Evolutionary conservation across 2,329 filamentous ascomycete genomes (phyloP), one percentile per base, ranked within the genome.

Genomic region (Calonectria naviculata): DNA sequence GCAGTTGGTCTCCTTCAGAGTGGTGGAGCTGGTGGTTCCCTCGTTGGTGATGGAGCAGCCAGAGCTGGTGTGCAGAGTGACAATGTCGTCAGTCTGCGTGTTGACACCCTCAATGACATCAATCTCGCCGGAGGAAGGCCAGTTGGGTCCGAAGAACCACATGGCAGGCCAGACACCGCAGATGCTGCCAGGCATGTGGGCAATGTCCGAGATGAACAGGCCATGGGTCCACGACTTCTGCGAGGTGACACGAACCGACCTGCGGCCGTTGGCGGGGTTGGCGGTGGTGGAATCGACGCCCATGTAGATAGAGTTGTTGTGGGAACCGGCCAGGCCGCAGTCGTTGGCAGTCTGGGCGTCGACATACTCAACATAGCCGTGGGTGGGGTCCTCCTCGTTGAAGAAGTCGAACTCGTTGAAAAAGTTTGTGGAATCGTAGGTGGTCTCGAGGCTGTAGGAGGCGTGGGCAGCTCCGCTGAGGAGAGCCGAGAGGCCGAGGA

Each of bases 41-140:
- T 81, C 80, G 78, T 86, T 87, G 74, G 80, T 79, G 78, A 94
- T 88, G 29, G 81, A 82, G 84, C 93, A 95, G 56, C 89, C 89
- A 4, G 85, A 74, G 12, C 83, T 82, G 1, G 93, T 94, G 85
- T 94, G 92, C 19, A 97, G 87, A 38, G 93, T 92, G 83, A 95
- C 86, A 54, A 87, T 82, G 81, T 93, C 90, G 70, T 86, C 83
- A 3, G 84, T 80, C 72, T 91, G 88, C 26, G 86, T 84, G 84
- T 94, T 94, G 75, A 95, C 92, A 42, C 93, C 93, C 84, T 95
- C 94, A 76, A 95, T 90, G 77, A 95, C 93, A 81, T 96, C 94
- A 77, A 96, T 93, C 83, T 95, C 94, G 56, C 93, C 93, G 9
- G 86, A 85, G 47, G 80, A 81, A 2, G 94, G 94, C 94, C 94